Conservation (phyloP, 495 filamentous ascomycete genomes). For the Peziza echinospora region DNA sequence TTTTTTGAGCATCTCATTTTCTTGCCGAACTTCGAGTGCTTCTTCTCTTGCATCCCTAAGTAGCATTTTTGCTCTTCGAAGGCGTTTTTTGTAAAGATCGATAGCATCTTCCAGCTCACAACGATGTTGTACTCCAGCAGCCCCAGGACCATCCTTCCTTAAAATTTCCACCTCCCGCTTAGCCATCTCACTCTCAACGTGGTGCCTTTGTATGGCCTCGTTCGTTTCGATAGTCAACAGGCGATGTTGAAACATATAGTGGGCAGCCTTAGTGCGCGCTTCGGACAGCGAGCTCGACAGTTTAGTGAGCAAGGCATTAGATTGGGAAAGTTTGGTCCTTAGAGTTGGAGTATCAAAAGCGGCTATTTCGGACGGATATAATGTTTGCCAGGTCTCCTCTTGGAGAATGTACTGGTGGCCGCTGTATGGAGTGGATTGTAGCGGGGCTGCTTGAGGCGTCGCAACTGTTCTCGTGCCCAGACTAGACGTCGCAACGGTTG, state of each 20-base stretch:
- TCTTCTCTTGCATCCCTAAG: constrained; percentile 49
- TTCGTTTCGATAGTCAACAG: constrained; percentile 68
- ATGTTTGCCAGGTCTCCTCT: constrained; percentile 10
- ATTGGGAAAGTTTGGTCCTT: constrained; percentile 14
- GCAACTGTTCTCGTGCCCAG: no score
- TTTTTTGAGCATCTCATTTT: constrained; percentile 51
- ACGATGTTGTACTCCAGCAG: constrained; percentile 21
- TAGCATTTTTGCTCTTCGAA: constrained; percentile 51
- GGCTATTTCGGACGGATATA: constrained; percentile 12
- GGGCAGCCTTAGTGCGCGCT: constrained; percentile 33
- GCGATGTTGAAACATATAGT: constrained; percentile 81
- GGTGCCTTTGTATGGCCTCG: constrained; percentile 68
- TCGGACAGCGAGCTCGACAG: constrained; percentile 13
- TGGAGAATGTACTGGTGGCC: no score
- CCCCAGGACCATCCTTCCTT: constrained; percentile 32
- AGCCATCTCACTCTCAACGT: constrained; percentile 85
- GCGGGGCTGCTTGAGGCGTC: no score
- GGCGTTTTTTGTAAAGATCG: constrained; percentile 35
- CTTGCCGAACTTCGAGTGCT: constrained; percentile 38
- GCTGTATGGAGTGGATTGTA: no score
- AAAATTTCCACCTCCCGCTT: constrained; percentile 75
- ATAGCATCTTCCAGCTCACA: constrained; percentile 40
- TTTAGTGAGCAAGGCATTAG: constrained; percentile 15
- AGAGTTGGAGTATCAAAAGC: constrained; percentile 14
- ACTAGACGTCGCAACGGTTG: no score